Percentiles rank a stretch among this genome's conserved stretches.
These are phyloP conservation scores for Saccharomycopsis guyanensis DNA, from an alignment of 805 yeast species.

Conservation along the genomic window DNA sequence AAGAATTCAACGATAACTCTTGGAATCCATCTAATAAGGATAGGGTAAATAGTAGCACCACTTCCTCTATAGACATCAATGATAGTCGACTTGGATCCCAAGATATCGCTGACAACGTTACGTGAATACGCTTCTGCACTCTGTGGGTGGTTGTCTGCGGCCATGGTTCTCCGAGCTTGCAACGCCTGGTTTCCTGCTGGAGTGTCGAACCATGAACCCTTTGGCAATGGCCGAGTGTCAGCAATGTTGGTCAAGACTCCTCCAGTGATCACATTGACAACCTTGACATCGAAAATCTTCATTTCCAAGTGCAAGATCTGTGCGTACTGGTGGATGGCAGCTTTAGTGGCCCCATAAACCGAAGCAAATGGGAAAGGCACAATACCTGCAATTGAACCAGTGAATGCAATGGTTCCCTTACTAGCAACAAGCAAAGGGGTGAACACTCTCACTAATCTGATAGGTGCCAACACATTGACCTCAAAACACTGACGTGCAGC, in stretches of 20 bases:
- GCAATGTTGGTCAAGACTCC: conserved; percentile 68
- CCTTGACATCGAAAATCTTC: conserved; percentile 65
- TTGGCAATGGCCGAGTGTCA: conserved; percentile 54
- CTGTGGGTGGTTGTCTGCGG: conserved; percentile 52
- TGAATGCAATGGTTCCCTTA: conserved; percentile 62
- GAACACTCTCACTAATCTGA: conserved; percentile 55
- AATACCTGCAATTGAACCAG: conserved; percentile 65
- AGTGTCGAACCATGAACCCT: conserved; percentile 43
- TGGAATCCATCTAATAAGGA: conserved; percentile 34
- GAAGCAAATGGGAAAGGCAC: conserved; percentile 66
- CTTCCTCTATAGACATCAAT: conserved; percentile 54
- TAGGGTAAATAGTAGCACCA: conserved; percentile 33
- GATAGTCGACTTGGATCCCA: conserved; percentile 25
- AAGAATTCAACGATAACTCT: conserved; percentile 37
- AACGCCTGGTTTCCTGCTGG: conserved; percentile 46
- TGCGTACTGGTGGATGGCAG: conserved; percentile 71
- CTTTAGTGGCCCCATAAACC: conserved; percentile 60
- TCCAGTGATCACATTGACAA: conserved; percentile 64
- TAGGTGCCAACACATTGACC: conserved; percentile 66
- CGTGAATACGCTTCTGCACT: conserved; percentile 49
- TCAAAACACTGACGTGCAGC: conserved; percentile 43
- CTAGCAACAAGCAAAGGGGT: conserved; percentile 49
- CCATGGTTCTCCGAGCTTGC: conserved; percentile 48
- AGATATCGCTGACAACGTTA: conserved; percentile 45
- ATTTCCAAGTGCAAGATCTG: conserved; percentile 55